Conservation (phyloP, 768 basidiomycete species). For the Rhodosporidiobolus odoratus region DNA sequence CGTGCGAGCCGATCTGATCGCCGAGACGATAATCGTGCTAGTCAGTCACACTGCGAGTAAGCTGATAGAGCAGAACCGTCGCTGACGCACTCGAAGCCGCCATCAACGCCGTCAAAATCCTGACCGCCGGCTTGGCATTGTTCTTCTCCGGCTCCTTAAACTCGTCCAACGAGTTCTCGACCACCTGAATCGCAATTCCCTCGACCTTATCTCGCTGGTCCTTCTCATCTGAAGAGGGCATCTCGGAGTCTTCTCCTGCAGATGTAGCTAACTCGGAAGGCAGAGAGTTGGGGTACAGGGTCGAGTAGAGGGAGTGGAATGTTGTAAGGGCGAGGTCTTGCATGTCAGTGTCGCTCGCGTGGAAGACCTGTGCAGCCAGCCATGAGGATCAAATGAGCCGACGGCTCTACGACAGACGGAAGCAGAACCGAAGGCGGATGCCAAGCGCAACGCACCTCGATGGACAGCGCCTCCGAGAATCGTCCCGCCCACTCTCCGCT, state of each 20-base stretch:
- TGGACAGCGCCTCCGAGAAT: conserved; percentile 83
- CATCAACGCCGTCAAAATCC: conserved; percentile 58
- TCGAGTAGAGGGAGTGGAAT: conserved; percentile 65
- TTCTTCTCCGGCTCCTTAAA: conserved; percentile 88
- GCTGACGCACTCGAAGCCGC: conserved; percentile 31
- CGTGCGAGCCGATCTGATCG: conserved; percentile 15
- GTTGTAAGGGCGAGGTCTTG: conserved; percentile 69
- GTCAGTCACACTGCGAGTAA: neutral
- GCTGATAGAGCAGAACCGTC: neutral
- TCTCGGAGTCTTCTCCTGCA: conserved; percentile 35
- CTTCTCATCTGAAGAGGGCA: neutral
- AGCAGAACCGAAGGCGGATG: neutral
- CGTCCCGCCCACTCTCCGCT: conserved; percentile 63
- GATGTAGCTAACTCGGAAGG: conserved; percentile 46
- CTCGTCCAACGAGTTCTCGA: conserved; percentile 71
- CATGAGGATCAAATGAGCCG: neutral
- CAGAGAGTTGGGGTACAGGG: conserved; percentile 55
- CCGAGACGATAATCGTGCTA: neutral
- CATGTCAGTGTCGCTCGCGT: conserved; percentile 67
- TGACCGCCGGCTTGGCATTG: conserved; percentile 80
- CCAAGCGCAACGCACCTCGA: conserved; percentile 59
- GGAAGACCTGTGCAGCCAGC: conserved; percentile 64
- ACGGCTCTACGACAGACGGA: neutral
- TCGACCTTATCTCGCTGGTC: conserved; percentile 43
- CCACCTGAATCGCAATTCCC: conserved; percentile 66